Percentiles rank a stretch among this genome's conserved stretches.
These are phyloP conservation scores for barley (Hordeum vulgare) DNA, from an alignment of 176 grass and related monocot species.

Conservation along the genomic window DNA sequence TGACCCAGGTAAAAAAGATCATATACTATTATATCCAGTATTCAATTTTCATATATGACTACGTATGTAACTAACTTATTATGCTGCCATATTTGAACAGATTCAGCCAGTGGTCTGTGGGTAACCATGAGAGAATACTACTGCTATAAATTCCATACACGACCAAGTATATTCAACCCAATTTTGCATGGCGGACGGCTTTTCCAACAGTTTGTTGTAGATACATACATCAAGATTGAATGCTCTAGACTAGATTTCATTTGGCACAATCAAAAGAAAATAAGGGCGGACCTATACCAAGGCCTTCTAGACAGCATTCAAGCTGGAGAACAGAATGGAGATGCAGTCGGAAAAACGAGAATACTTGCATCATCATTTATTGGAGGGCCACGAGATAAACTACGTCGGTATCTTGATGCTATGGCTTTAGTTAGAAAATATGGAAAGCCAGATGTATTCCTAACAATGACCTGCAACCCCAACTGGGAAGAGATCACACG, in stretches of 20 bases:
- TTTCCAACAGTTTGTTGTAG: not conserved
- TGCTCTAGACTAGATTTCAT: not conserved
- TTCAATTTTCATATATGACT: too few species aligned
- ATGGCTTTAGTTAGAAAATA: not conserved
- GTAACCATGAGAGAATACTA: not conserved
- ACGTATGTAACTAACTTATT: not conserved
- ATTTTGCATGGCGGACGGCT: not conserved
- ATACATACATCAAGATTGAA: not conserved
- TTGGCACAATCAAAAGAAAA: not conserved
- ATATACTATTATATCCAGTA: too few species aligned
- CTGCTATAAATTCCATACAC: not conserved
- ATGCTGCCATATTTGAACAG: not conserved
- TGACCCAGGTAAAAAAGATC: too few species aligned
- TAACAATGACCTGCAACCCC: not conserved
- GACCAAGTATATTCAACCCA: not conserved
- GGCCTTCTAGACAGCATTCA: not conserved
- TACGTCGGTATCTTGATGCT: not conserved
- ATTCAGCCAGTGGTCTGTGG: not conserved
- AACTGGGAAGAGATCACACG: not conserved
- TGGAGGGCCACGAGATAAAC: not conserved
- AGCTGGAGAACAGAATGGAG: not conserved
- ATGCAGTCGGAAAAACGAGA: not conserved
- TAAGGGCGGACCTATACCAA: not conserved
- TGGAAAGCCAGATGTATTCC: not conserved
- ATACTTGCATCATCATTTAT: not conserved